These are phyloP conservation scores for Magnaporthiopsis rhizophila DNA, from an alignment of 2,329 filamentous ascomycete genomes.

Conservation along the genomic window DNA sequence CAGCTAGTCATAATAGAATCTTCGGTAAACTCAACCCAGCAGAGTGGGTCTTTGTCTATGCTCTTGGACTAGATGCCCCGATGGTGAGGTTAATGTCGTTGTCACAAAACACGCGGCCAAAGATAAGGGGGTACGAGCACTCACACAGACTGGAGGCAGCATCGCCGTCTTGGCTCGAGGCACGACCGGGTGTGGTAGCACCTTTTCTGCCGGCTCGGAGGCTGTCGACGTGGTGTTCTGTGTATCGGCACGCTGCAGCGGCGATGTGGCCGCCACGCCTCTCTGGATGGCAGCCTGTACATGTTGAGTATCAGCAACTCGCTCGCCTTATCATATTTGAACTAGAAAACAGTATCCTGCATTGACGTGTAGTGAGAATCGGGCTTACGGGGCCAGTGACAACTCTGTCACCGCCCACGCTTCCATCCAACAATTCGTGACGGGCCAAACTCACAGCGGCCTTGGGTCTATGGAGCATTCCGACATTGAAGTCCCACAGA, in stretches of 20 bases:
- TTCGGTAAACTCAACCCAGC: slow-evolving; percentile 89
- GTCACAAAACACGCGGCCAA: not conserved
- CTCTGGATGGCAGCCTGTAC: slow-evolving; percentile 3
- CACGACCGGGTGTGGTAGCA: slow-evolving; percentile 65
- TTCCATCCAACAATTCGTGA: not conserved
- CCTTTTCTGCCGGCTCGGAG: slow-evolving; percentile 33
- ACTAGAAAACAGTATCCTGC: no score
- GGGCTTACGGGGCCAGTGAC: no score
- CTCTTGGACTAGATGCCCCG: slow-evolving; percentile 57
- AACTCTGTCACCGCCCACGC: not conserved
- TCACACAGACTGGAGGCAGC: slow-evolving; percentile 81
- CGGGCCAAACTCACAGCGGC: slow-evolving; percentile 47
- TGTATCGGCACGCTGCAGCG: slow-evolving; percentile 51
- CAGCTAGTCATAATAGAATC: slow-evolving; percentile 89
- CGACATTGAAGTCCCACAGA: slow-evolving; percentile 95
- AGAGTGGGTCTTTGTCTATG: slow-evolving; percentile 78
- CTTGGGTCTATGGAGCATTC: slow-evolving; percentile 90
- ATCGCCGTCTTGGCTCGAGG: slow-evolving; percentile 76
- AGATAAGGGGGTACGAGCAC: slow-evolving; percentile 19
- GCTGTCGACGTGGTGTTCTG: slow-evolving; percentile 50
- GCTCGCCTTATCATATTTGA: not conserved
- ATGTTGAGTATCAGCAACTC: not conserved
- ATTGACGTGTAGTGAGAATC: no score
- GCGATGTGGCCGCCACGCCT: slow-evolving; percentile 23
- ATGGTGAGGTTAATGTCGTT: slow-evolving; percentile 9